Base-by-base conservation (phyloP, 208 protist genomes). In the Blastocrithidia nonstop region DNA sequence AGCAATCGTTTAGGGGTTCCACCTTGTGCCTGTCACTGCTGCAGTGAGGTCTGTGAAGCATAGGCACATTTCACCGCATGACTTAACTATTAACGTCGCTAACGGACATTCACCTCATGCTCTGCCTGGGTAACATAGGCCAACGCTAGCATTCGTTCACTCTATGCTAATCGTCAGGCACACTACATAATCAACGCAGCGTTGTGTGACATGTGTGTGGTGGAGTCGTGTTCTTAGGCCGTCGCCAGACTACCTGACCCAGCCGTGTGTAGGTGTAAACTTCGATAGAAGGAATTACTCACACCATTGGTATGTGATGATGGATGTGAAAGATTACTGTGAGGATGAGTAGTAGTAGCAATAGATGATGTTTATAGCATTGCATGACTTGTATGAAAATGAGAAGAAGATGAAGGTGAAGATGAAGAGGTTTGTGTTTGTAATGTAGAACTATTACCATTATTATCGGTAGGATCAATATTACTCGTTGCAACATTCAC, bases 61-160 rank as follows among this genome's bases (percentile, higher is more conserved):
- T 92, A 92, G 23, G 82, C 82, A 50, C 60, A 74, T 52, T 61
- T 88, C 6, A 88, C 82, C 6, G 82, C 82, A 57, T 92, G 63
- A 58, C 66, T 88, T 20, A 92, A 57, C 66, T 88, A 61, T 33
- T 67, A 54, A 27, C 74, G 59, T 1, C 77, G 82, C 41, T 70
- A 51, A 1, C 45, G 61, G 25, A 92, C 72, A 51, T 92, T 92
- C 9, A 92, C 77, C 55, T 92, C 82, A 47, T 86, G 74, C 43
- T 92, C 77, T 7, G 82, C 82, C 50, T 83, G 66, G 1, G 57
- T 65, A 7, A 92, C 77, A 32, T 68, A 85, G 20, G 74, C 66
- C 35, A 92, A 63, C 21, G 82, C 78, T 45, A 92, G 54, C 68
- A 82, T 84, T 19, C 82, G 77, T 58, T 92, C 74, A 42, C 77